Conservation (phyloP, 345 rosid species). For the Camelina hispida region DNA sequence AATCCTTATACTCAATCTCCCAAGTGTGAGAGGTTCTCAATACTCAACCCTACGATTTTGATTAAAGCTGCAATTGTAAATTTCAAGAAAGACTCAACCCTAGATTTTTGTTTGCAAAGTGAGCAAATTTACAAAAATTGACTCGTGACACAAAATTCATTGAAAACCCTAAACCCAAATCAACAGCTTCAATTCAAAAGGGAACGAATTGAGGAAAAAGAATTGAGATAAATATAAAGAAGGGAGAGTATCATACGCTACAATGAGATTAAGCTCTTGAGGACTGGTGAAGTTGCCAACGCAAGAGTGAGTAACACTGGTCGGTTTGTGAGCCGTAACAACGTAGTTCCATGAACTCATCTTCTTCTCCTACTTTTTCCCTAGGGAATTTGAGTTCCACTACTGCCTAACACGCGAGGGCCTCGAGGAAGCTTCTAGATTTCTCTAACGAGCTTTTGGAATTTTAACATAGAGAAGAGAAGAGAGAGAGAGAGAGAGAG, state of each 20-base stretch:
- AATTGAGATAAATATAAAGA: not conserved
- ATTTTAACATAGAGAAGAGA: not conserved
- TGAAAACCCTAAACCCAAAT: constrained; percentile 40
- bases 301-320: constrained; percentile 94
- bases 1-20: constrained; percentile 12
- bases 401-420: not conserved
- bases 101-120: not conserved
- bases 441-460: constrained; percentile 26
- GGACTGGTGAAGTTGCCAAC: constrained; percentile 98
- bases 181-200: constrained; percentile 11
- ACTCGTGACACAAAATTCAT: constrained; percentile 3
- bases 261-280: constrained; percentile 94
- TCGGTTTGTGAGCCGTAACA: constrained; percentile 74
- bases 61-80: not conserved
- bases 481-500: not conserved
- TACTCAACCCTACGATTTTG: not conserved
- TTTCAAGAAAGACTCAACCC: not conserved
- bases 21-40: not conserved
- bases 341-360: constrained; percentile 65
- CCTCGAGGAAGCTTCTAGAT: constrained; percentile 24
- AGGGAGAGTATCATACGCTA: constrained; percentile 57
- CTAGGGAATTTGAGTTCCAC: constrained; percentile 8
- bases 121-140: not conserved
- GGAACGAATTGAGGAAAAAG: not conserved
- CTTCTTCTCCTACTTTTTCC: constrained; percentile 23